These are phyloP conservation scores for Pleurotus cornucopiae DNA, from an alignment of 768 basidiomycete species.

Conservation along the genomic window DNA sequence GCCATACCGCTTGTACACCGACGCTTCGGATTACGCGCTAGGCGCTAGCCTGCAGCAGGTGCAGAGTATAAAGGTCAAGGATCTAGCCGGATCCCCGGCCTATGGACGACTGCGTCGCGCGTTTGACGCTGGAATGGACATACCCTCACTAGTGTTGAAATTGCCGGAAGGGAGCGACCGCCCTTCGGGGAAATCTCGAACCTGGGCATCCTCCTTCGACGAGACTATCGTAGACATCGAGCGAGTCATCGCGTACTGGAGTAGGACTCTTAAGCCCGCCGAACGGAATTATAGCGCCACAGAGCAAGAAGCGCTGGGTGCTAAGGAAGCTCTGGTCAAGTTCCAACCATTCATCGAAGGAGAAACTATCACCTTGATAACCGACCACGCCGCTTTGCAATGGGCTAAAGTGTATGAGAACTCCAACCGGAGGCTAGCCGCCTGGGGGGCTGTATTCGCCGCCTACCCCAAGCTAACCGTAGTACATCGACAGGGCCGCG, in stretches of 20 bases:
- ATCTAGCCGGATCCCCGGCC: too few species aligned
- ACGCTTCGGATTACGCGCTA: too few species aligned
- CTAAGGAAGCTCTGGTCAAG: neutral
- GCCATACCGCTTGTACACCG: too few species aligned
- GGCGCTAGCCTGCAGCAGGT: too few species aligned
- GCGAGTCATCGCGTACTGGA: neutral
- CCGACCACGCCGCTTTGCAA: constrained; percentile 16
- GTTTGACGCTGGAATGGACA: too few species aligned
- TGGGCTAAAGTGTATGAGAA: constrained; percentile 19
- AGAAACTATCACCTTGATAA: constrained; percentile 17
- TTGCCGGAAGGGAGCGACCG: too few species aligned
- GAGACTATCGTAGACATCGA: neutral
- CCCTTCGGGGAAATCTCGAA: too few species aligned
- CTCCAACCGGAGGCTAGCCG: constrained; percentile 14
- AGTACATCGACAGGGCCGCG: constrained; percentile 23
- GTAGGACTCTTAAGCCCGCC: neutral
- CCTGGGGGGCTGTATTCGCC: constrained; percentile 27
- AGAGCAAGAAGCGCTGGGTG: too few species aligned
- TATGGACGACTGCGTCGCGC: too few species aligned
- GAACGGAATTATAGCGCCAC: neutral
- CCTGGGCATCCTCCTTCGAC: neutral
- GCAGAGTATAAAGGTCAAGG: too few species aligned
- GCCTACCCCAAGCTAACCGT: constrained; percentile 24
- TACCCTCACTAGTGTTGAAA: neutral
- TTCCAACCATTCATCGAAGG: constrained; percentile 17